Evolutionary conservation across 805 yeast genomes (phyloP).

Genomic region (Starmerella vaccinii): DNA sequence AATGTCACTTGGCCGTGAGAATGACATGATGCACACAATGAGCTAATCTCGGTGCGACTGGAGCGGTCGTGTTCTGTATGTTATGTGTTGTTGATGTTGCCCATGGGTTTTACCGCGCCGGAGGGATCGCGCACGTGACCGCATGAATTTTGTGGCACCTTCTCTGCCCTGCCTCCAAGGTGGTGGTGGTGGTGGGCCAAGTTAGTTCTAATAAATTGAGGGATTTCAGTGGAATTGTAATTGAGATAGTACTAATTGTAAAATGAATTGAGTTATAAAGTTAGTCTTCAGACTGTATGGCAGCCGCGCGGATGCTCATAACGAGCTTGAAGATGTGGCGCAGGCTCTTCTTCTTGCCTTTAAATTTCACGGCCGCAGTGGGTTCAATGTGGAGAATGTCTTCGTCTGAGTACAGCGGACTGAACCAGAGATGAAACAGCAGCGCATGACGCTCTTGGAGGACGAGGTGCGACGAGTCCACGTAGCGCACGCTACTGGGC

Average conservation of each 20-base stretch:
- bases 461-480: constrained; percentile 5
- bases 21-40: constrained; percentile 6
- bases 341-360: background rate
- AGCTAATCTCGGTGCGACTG: background rate
- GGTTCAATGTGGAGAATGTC: background rate
- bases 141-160: too few species aligned
- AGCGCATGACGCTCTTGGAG: background rate
- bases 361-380: background rate
- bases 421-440: background rate
- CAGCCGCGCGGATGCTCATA: background rate
- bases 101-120: background rate
- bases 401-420: background rate
- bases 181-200: too few species aligned
- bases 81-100: background rate
- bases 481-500: background rate
- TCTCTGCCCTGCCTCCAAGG: too few species aligned
- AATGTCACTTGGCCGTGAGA: constrained; percentile 20
- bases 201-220: too few species aligned
- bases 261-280: too few species aligned
- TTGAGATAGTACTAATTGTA: too few species aligned
- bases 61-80: background rate
- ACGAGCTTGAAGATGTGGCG: background rate
- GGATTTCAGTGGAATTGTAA: too few species aligned
- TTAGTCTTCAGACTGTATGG: too few species aligned
- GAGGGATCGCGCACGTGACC: too few species aligned